These are phyloP conservation scores for Apiotrichum brassicae DNA, from an alignment of 1,284 basidiomycete species.

Conservation along the genomic window DNA sequence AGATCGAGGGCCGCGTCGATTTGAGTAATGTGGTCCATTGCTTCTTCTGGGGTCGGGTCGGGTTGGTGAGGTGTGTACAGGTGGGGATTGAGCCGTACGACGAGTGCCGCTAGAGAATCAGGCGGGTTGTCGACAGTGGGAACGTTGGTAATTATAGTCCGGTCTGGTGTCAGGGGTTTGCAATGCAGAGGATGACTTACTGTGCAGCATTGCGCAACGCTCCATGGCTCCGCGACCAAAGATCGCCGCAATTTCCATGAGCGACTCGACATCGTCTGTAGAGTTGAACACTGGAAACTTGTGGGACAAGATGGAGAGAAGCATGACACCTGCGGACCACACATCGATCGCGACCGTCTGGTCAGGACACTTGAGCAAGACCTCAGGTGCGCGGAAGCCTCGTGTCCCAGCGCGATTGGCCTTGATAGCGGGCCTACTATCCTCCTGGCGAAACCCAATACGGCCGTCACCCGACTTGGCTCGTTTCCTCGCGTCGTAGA, in stretches of 20 bases:
- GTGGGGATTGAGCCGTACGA: slow-evolving; percentile 68
- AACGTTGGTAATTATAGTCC: slow-evolving; percentile 77
- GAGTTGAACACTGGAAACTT: slow-evolving; percentile 96
- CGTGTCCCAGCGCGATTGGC: slow-evolving; percentile 95
- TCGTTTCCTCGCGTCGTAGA: slow-evolving; percentile 60
- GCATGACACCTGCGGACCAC: slow-evolving; percentile 89
- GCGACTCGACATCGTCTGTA: slow-evolving; percentile 86
- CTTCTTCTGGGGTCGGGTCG: slow-evolving; percentile 34
- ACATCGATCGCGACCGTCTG: slow-evolving; percentile 94
- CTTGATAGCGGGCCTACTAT: slow-evolving; percentile 65
- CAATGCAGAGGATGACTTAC: slow-evolving; percentile 52
- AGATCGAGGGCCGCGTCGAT: slow-evolving; percentile 67
- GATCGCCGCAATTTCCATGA: slow-evolving; percentile 88
- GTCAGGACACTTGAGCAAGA: slow-evolving; percentile 88
- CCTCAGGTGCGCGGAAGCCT: slow-evolving; percentile 95
- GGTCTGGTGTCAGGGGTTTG: slow-evolving; percentile 53
- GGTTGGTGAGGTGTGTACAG: slow-evolving; percentile 55
- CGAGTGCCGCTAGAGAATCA: slow-evolving; percentile 63
- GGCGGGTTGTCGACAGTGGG: slow-evolving; percentile 64
- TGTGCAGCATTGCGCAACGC: slow-evolving; percentile 78
- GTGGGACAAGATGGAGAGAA: slow-evolving; percentile 83
- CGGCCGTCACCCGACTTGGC: slow-evolving; percentile 38
- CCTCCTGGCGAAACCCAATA: slow-evolving; percentile 47
- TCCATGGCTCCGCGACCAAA: slow-evolving; percentile 82
- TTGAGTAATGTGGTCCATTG: slow-evolving; percentile 50